Base-by-base conservation (phyloP, 176 grass and related monocot species). In the Aegilops speltoides region DNA sequence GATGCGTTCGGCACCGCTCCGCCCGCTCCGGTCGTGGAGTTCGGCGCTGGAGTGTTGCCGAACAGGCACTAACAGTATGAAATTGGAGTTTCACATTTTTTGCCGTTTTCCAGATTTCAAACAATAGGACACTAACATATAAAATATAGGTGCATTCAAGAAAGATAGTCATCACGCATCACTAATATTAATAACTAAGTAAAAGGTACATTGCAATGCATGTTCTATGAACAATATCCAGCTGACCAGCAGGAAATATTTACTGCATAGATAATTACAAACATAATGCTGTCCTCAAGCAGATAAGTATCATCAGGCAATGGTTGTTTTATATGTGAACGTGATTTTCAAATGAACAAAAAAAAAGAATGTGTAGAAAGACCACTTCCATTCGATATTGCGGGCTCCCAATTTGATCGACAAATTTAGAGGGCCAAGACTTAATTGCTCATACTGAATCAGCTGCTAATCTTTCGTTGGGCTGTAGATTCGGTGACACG, bases 21-120 rank as follows among this genome's bases (percentile, higher is more conserved):
- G 37, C 36, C 6, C 6, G 36, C 36, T 8, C 36, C 36, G 36
- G 37, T 6, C 37, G 37, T 40, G 37, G 8, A 36, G 34, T 40
- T 40, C 8, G 8, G 37, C 9, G 37, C 37, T 40, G 37, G 37
- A 40, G 37, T 40, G 37, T 40, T 40, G 37, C 8, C 37, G 37
- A 40, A 40, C 8, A 40, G 37, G 7, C 37, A 9, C 37, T 60
- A 78, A 70, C 6, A 59, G 77, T 74, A 72, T 77, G 71, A 81
- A 85, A 69, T 13, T 77, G 15, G 59, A 76, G 29, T 81, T 76
- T 59, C 17, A 61, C 12, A 4, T 48, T 73, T 74, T 74, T 74
- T 74, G 40, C 75, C 17, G n/a, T 69, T 90, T 88, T 76, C 59
- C 20, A 84, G 7, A 79, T 29, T 72, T 64, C 52, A 79, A 78